These are phyloP conservation scores for Sphaerulina populicola DNA, from an alignment of 2,329 filamentous ascomycete species.

Conservation along the genomic window DNA sequence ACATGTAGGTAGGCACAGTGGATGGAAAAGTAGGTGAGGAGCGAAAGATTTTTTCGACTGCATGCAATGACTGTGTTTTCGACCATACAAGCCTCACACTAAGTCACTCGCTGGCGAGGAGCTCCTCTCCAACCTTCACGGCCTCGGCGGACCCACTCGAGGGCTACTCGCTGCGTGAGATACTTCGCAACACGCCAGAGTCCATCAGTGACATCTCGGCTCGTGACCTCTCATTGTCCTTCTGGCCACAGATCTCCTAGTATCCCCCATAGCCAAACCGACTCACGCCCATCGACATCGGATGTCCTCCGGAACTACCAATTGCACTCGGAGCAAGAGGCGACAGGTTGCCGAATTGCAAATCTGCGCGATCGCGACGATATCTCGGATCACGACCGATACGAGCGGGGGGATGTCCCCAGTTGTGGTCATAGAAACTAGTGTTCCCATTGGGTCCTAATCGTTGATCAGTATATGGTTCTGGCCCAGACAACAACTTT, in stretches of 20 bases:
- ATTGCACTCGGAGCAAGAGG: constrained; percentile 3
- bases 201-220: neutral
- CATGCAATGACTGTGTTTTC: too few species aligned
- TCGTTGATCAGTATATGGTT: too few species aligned
- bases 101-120: too few species aligned
- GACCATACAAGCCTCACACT: too few species aligned
- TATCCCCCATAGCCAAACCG: constrained; percentile 6
- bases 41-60: too few species aligned
- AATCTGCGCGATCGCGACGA: constrained; percentile 21
- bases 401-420: constrained; percentile 32
- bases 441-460: constrained; percentile 29
- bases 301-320: constrained; percentile 6
- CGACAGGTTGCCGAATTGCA: constrained; percentile 18
- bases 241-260: constrained; percentile 3
- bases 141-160: too few species aligned
- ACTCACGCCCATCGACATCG: constrained; percentile 3
- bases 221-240: neutral
- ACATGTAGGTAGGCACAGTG: too few species aligned
- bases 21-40: too few species aligned
- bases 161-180: too few species aligned
- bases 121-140: too few species aligned
- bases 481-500: too few species aligned
- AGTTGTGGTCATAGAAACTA: constrained; percentile 37
- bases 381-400: constrained; percentile 34
- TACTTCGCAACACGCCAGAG: too few species aligned